Evolutionary conservation across 2,329 filamentous ascomycete genomes (phyloP), one percentile per base, ranked within the genome.

Genomic region (Hyphodiscus sp.): DNA sequence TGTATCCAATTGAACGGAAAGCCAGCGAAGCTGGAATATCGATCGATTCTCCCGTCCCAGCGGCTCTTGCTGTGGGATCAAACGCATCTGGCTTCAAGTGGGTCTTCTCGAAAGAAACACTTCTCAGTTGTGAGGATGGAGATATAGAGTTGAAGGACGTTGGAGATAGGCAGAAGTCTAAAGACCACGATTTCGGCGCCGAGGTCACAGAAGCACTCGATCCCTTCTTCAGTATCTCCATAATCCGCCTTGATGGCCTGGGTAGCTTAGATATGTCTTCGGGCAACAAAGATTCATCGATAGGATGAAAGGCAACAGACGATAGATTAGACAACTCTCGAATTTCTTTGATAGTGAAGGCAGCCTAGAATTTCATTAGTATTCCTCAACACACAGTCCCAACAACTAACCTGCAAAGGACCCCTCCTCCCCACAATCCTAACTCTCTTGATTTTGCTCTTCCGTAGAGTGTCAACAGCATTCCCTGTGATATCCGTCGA

Each of bases 1-100:
- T 90, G 73, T 99, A 99, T 7, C 94, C 94, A 44, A 99, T 91
- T n/a, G 90, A 95, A 18, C 91, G 83, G 72, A 99, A 96, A 16
- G 89, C 91, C 3, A 92, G 67, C 6, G 83, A 78, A 0, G 90
- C 83, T 0, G 81, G 76, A 5, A 95, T 62, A 3, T 76, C 68
- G 2, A 78, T 54, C 1, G 71, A 72, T 55, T 80, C 72, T 0
- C 75, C 78, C 0, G 78, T 82, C 13, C 72, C 67, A 2, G 71
- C 67, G 15, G 77, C 74, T 50, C 74, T 71, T 9, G 80, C 75
- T 43, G 70, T 61, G 16, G 78, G 75, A 67, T 76, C 79, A 71
- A 77, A 82, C 54, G 66, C 77, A 62, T 78, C 69, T 11, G 80
- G 76, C 1, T 73, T 72, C 41, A 91, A 69, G 51, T 71, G 63